Base-by-base conservation (phyloP, 441 rosid genomes). In the Bruguiera hainesii region DNA sequence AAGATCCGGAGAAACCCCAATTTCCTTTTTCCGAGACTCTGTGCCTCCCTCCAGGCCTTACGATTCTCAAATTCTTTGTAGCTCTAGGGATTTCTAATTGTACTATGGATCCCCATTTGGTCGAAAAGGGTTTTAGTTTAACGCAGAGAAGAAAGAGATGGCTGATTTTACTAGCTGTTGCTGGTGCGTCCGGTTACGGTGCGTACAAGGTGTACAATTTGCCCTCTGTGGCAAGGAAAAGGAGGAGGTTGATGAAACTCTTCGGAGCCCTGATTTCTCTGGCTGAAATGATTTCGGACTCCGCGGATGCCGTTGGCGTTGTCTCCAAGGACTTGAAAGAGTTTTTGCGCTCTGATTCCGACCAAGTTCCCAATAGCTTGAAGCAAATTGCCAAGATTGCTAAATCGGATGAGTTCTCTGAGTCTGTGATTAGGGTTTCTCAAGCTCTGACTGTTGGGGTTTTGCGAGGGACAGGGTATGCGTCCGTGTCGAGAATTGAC, bases 321-420 rank as follows among this genome's bases (percentile, higher is more conserved):
- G 85, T 96, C 29, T 86, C 93, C 5, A 83, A 72, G 68, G 98
- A 96, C 61, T 67, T 96, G 76, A 91, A 83, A 61, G 73, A 57
- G 52, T 96, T 96, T 63, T 70, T 96, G 72, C 75, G 20, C 56
- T 93, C 97, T 6, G 93, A 88, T 71, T 86, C 98, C 0, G 89
- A 93, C 63, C 75, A 86, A 62, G 80, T 91, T 60, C 98, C 99
- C 0, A 89, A 84, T 51, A 91, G 98, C 67, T 78, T 93, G 72
- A 90, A 73, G 75, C 98, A 96, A 75, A 82, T 96, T 69, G 81
- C 91, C 0, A 96, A 96, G 81, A 83, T 96, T 63, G 80, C 81
- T 0, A 82, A 53, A 28, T 90, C 97, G 0, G 78, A 75, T 20
- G 96, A 88, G 75, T 82, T 91, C 42, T 82, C 81, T 4, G 78